A percentile compares a stretch with the other conserved stretches of the same genome.
Conservation (phyloP, 176 grass and related monocot species). For the Rhynchospora pubera region DNA sequence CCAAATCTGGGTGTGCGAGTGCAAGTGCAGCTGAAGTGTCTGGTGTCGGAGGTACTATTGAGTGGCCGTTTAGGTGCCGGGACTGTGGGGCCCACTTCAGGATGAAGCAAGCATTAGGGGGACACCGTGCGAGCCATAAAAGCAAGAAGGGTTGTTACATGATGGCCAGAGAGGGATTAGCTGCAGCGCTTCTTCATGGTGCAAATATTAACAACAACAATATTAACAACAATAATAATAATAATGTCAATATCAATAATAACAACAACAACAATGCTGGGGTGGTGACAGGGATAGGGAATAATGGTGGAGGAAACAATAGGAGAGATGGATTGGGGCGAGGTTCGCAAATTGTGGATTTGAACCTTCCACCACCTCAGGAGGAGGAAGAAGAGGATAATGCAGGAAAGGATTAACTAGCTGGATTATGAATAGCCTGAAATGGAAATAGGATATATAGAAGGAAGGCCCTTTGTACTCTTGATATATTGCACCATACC, state of each 20-base stretch:
- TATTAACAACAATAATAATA: neutral
- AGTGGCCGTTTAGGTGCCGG: slow-evolving; percentile 22
- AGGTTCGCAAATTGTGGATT: slow-evolving; percentile 20
- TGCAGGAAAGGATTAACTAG: neutral
- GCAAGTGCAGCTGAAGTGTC: neutral
- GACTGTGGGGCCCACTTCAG: slow-evolving; percentile 30
- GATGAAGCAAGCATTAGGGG: slow-evolving; percentile 54
- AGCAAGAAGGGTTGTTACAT: slow-evolving; percentile 40
- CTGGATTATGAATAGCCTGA: neutral
- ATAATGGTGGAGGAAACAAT: neutral
- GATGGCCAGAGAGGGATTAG: slow-evolving; percentile 22
- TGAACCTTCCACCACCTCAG: slow-evolving; percentile 35
- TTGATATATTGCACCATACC: neutral
- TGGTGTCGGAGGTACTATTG: neutral
- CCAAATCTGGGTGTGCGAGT: neutral
- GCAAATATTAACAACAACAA: neutral
- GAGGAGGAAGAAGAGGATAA: neutral
- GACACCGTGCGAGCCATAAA: slow-evolving; percentile 74
- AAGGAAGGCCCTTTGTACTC: neutral
- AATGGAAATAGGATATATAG: neutral
- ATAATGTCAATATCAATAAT: neutral
- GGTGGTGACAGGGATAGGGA: neutral
- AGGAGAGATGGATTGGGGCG: neutral
- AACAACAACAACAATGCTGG: neutral
- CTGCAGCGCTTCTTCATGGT: neutral